Conservation (phyloP, 2,329 filamentous ascomycete genomes). For the Claviceps arundinis region DNA sequence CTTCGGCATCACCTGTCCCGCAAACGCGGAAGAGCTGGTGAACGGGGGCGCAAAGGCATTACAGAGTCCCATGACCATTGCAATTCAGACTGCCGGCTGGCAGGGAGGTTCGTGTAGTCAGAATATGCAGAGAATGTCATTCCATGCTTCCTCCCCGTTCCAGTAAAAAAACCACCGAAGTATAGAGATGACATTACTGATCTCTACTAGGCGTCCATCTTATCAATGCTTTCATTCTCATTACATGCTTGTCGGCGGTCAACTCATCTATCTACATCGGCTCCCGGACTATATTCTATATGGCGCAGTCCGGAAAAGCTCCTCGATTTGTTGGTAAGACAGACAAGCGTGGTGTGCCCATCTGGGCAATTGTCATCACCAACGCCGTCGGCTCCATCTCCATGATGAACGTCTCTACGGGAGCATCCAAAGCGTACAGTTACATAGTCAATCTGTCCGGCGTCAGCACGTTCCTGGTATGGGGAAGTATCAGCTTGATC, state of each 20-base stretch:
- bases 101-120: slow-evolving; percentile 34
- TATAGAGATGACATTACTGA: not conserved
- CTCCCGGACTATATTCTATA: slow-evolving; percentile 60
- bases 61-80: slow-evolving; percentile 60
- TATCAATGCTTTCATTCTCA: slow-evolving; percentile 65
- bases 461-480: slow-evolving; percentile 59
- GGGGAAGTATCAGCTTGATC: slow-evolving; percentile 56
- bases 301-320: slow-evolving; percentile 61
- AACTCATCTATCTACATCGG: slow-evolving; percentile 70
- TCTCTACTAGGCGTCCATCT: slow-evolving; percentile 43
- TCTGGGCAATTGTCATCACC: slow-evolving; percentile 50
- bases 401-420: slow-evolving; percentile 62
- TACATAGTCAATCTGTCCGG: slow-evolving; percentile 61
- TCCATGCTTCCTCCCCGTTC: not conserved
- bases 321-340: slow-evolving; percentile 57
- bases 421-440: slow-evolving; percentile 48
- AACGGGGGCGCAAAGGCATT: slow-evolving; percentile 49
- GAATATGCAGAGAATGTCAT: not conserved
- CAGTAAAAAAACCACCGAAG: not conserved
- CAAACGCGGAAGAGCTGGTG: slow-evolving; percentile 50
- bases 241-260: slow-evolving; percentile 58
- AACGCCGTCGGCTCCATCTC: slow-evolving; percentile 58
- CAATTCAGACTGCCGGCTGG: slow-evolving; percentile 62
- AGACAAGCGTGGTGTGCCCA: slow-evolving; percentile 47
- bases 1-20: slow-evolving; percentile 61